phyloP scores from a whole-genome alignment of 2,329 filamentous ascomycete genomes.

The Leptographium wingfieldii region DNA sequence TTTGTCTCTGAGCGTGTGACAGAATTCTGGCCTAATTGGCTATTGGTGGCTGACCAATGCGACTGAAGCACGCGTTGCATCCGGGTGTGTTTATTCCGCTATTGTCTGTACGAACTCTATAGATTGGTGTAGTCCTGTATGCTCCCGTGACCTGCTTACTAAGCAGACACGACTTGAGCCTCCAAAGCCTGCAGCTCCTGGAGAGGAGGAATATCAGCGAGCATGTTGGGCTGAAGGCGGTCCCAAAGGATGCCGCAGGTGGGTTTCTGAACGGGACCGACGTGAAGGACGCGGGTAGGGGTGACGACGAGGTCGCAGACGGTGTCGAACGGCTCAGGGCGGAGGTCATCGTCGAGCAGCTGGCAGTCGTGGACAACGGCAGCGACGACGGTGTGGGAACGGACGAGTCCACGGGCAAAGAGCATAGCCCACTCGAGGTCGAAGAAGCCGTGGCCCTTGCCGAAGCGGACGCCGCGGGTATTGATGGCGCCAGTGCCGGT shows the following conservation, averaged over 20 bases:
- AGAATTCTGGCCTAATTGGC: too few relatives aligned
- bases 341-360: constrained; percentile 1
- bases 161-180: neutral
- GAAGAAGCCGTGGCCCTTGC: constrained; percentile 7
- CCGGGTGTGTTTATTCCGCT: too few relatives aligned
- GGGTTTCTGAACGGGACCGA: neutral
- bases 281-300: neutral
- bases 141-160: neutral
- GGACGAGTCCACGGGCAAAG: neutral
- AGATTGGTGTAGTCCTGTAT: too few relatives aligned
- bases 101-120: too few relatives aligned
- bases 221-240: constrained; percentile 1
- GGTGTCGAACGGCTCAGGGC: constrained; percentile 1
- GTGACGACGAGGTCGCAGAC: constrained; percentile 5
- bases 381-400: neutral
- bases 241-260: constrained; percentile 3
- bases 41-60: neutral
- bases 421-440: constrained; percentile 7
- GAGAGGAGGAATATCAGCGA: constrained; percentile 1
- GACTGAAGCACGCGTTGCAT: too few relatives aligned
- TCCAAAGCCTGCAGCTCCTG: neutral
- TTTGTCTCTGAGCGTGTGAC: too few relatives aligned
- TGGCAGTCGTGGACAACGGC: constrained; percentile 6
- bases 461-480: constrained; percentile 1
- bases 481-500: constrained; percentile 5